Evolutionary conservation across 176 grass and related monocot species (phyloP).

Genomic region (Puya raimondii): DNA sequence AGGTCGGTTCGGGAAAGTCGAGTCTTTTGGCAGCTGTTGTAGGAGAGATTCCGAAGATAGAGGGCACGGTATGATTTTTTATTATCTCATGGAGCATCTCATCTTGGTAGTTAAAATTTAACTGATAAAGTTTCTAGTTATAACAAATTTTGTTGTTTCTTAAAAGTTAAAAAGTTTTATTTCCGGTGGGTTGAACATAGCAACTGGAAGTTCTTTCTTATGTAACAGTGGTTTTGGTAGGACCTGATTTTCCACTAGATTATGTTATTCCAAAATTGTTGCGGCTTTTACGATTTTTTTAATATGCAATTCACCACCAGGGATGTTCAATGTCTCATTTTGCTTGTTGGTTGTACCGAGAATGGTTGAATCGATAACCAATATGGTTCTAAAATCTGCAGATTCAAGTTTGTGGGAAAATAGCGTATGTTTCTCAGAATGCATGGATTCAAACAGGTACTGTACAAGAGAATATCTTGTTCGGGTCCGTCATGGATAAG

Average conservation of each 20-base stretch:
- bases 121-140: neutral
- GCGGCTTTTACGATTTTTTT: neutral
- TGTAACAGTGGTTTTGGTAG: neutral
- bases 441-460: slow-evolving; percentile 94
- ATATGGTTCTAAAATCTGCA: slow-evolving; percentile 23
- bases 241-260: neutral
- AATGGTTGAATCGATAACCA: neutral
- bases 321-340: neutral
- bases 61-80: slow-evolving; percentile 51
- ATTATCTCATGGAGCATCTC: neutral
- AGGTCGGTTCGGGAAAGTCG: slow-evolving; percentile 93
- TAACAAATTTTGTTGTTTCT: too few relatives aligned
- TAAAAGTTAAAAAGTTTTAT: too few relatives aligned
- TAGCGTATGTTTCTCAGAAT: slow-evolving; percentile 83
- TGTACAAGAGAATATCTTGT: slow-evolving; percentile 83
- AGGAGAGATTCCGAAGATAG: slow-evolving; percentile 56
- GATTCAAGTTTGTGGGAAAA: slow-evolving; percentile 72
- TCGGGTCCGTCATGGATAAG: slow-evolving; percentile 53
- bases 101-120: neutral
- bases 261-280: neutral
- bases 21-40: slow-evolving; percentile 77
- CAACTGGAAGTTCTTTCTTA: neutral
- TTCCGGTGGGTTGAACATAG: neutral
- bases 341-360: too few relatives aligned
- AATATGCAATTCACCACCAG: neutral